phyloP scores from a whole-genome alignment of 2,329 filamentous ascomycete genomes.

The Trichophyton mentagrophytes region DNA sequence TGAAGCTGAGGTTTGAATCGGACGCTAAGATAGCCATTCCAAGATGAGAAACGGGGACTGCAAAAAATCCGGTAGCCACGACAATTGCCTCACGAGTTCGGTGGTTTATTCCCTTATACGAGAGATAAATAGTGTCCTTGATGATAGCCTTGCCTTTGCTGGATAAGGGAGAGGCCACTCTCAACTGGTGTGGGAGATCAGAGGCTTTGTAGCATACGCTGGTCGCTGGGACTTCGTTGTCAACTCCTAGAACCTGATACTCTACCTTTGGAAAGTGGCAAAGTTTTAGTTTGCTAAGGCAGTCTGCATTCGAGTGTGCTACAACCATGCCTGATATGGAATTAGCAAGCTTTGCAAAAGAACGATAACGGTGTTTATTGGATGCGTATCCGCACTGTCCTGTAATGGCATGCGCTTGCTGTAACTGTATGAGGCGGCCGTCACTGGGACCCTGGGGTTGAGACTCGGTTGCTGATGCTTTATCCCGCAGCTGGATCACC shows the following conservation, averaged over 20 bases:
- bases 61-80: conserved; percentile 26
- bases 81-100: conserved; percentile 22
- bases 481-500: conserved; percentile 39
- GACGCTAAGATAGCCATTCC: conserved; percentile 18
- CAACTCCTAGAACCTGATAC: not conserved
- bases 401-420: conserved; percentile 22
- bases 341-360: conserved; percentile 28
- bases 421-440: conserved; percentile 12
- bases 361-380: conserved; percentile 17
- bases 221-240: conserved; percentile 22
- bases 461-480: conserved; percentile 6
- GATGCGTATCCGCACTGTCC: conserved; percentile 17
- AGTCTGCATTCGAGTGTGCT: conserved; percentile 4
- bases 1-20: conserved; percentile 24
- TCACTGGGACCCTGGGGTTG: not conserved
- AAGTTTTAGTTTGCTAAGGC: conserved; percentile 5
- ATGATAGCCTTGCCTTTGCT: conserved; percentile 20
- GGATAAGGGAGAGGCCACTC: conserved; percentile 19
- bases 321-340: conserved; percentile 10
- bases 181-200: conserved; percentile 22
- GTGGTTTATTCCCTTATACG: conserved; percentile 28
- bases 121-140: conserved; percentile 25
- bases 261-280: conserved; percentile 15
- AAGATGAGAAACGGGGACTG: conserved; percentile 18
- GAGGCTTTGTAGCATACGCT: conserved; percentile 22